A percentile compares a stretch with the other conserved stretches of the same genome.
Evolutionary conservation across 2,329 filamentous ascomycete genomes (phyloP).

Genomic region (Monosporascus ibericus): DNA sequence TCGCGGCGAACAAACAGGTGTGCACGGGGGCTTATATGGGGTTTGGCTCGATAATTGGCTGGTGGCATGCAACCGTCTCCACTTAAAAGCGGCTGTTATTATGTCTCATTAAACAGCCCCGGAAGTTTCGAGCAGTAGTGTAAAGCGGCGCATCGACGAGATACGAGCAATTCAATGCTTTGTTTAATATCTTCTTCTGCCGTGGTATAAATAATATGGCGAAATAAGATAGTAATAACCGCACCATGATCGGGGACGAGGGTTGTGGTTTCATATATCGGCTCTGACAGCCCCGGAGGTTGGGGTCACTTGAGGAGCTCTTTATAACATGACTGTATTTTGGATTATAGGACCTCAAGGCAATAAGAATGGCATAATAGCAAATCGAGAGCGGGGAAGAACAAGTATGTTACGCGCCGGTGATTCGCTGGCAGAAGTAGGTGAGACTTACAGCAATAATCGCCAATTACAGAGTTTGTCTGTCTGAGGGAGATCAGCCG

Average conservation of each 20-base stretch:
- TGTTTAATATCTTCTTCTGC: background rate
- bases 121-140: background rate
- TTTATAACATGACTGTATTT: too few relatives aligned
- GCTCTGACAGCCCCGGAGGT: too few relatives aligned
- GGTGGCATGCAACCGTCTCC: background rate
- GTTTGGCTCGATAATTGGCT: background rate
- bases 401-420: background rate
- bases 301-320: too few relatives aligned
- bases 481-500: background rate
- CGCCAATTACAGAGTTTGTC: background rate
- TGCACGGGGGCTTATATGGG: background rate
- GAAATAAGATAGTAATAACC: too few relatives aligned
- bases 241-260: too few relatives aligned
- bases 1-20: background rate
- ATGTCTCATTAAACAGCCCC: background rate
- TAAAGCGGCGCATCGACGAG: background rate
- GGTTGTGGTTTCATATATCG: too few relatives aligned
- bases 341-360: too few relatives aligned
- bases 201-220: too few relatives aligned
- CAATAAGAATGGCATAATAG: too few relatives aligned
- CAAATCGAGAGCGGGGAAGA: background rate
- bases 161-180: too few relatives aligned
- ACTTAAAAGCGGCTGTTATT: background rate
- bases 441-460: background rate
- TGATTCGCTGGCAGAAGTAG: too few relatives aligned